Percentiles rank a stretch among this genome's conserved stretches.
These are phyloP conservation scores for Diospyros lotus DNA, from an alignment of 148 eudicot genomes.

Conservation along the genomic window DNA sequence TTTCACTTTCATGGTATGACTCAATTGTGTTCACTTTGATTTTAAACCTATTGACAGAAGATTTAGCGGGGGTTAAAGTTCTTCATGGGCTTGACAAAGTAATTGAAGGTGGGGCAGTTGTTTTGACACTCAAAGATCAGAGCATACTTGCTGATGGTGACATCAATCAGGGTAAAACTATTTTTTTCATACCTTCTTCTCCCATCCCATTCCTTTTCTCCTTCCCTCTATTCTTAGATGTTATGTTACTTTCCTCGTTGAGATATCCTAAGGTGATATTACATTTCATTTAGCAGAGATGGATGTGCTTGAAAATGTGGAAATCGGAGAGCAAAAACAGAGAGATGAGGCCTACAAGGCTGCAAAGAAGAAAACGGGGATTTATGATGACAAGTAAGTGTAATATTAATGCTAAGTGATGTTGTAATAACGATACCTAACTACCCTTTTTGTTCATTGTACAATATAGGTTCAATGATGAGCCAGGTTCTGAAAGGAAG, in stretches of 20 bases:
- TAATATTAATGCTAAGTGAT: not conserved
- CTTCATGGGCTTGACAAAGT: constrained; percentile 98
- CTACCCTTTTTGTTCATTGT: constrained; percentile 8
- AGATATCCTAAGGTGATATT: constrained; percentile 33
- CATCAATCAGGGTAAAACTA: constrained; percentile 59
- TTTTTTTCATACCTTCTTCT: not conserved
- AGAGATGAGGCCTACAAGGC: constrained; percentile 90
- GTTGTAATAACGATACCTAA: constrained; percentile 7
- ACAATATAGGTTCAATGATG: constrained; percentile 68
- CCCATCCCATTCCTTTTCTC: constrained; percentile 7
- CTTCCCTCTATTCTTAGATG: constrained; percentile 11
- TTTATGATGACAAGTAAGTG: constrained; percentile 79
- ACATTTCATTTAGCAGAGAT: constrained; percentile 50
- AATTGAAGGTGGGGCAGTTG: constrained; percentile 94
- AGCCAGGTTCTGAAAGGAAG: constrained; percentile 61
- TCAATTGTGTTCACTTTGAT: not conserved
- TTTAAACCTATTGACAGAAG: constrained; percentile 31
- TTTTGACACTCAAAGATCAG: constrained; percentile 96
- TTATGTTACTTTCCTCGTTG: constrained; percentile 23
- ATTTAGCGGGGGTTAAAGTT: constrained; percentile 81
- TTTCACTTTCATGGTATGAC: not conserved
- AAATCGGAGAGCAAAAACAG: constrained; percentile 93
- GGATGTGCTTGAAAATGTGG: constrained; percentile 98
- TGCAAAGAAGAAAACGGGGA: constrained; percentile 71
- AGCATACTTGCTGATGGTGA: constrained; percentile 89